phyloP scores from a whole-genome alignment of 2,329 filamentous ascomycete genomes.

The Fulvia fulva region DNA sequence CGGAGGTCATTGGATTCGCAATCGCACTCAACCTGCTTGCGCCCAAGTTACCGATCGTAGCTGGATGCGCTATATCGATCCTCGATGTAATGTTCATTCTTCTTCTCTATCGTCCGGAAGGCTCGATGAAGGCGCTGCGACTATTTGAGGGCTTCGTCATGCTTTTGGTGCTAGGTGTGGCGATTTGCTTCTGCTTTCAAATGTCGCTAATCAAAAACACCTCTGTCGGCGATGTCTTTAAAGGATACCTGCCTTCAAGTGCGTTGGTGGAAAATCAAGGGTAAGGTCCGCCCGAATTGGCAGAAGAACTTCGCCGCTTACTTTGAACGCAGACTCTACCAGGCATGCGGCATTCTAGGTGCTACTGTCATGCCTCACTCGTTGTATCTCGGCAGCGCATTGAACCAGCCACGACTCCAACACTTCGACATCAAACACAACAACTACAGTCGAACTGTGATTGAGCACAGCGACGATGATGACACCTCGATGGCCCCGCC shows the following conservation, averaged over 20 bases:
- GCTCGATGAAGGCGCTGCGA: constrained; percentile 55
- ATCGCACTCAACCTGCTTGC: constrained; percentile 63
- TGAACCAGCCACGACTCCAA: constrained; percentile 62
- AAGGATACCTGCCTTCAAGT: constrained; percentile 60
- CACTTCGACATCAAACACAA: constrained; percentile 61
- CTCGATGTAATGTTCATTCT: constrained; percentile 65
- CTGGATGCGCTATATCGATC: constrained; percentile 65
- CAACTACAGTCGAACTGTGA: constrained; percentile 38
- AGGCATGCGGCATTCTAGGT: constrained; percentile 71
- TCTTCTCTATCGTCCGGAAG: constrained; percentile 60
- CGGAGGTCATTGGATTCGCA: constrained; percentile 65
- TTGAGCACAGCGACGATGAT: constrained; percentile 16
- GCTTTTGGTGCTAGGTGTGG: constrained; percentile 62
- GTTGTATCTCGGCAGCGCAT: constrained; percentile 64
- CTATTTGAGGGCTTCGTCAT: constrained; percentile 64
- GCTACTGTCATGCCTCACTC: constrained; percentile 72
- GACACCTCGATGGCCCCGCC: constrained; percentile 21
- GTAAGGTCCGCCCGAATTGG: constrained; percentile 27
- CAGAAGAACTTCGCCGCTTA: constrained; percentile 15
- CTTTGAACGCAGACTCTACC: constrained; percentile 50
- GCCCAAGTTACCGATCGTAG: constrained; percentile 61
- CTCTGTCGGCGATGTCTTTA: constrained; percentile 57
- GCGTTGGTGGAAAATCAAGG: constrained; percentile 56
- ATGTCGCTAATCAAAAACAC: constrained; percentile 58
- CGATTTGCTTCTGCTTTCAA: constrained; percentile 67